Evolutionary conservation across 306 rosid genomes (phyloP).

Genomic region (Malus sylvestris): DNA sequence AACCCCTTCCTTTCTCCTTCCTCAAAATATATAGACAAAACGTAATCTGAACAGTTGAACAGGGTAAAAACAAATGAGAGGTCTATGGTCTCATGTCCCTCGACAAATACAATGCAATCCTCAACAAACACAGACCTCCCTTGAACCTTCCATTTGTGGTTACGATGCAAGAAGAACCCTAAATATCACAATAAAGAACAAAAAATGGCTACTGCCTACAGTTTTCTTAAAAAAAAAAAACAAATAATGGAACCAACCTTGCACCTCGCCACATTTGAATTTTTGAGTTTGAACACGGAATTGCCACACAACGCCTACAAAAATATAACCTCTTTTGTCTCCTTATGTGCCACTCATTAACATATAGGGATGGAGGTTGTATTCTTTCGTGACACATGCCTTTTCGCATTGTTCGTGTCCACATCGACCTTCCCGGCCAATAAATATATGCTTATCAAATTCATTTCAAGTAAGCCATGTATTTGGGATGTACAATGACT

Average conservation of each 20-base stretch:
- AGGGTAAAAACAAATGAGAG: background rate
- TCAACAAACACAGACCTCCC: background rate
- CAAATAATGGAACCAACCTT: background rate
- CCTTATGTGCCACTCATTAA: background rate
- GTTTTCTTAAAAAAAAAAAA: background rate
- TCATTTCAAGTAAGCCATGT: background rate
- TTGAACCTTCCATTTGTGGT: background rate
- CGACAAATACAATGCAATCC: background rate
- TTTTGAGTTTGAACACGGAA: background rate
- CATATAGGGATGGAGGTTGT: background rate
- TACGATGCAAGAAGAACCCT: background rate
- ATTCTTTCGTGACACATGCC: background rate
- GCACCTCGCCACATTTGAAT: background rate
- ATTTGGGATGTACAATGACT: background rate
- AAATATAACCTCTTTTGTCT: background rate
- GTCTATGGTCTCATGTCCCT: background rate
- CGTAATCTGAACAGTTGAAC: background rate
- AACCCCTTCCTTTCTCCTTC: background rate
- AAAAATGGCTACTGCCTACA: background rate
- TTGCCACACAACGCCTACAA: background rate
- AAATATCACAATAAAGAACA: background rate
- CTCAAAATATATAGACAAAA: background rate
- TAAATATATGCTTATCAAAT: background rate
- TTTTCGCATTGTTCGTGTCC: background rate
- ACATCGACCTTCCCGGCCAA: conserved; percentile 9